phyloP scores from a whole-genome alignment of 2,329 filamentous ascomycete genomes.

The Pseudogymnoascus sp. region DNA sequence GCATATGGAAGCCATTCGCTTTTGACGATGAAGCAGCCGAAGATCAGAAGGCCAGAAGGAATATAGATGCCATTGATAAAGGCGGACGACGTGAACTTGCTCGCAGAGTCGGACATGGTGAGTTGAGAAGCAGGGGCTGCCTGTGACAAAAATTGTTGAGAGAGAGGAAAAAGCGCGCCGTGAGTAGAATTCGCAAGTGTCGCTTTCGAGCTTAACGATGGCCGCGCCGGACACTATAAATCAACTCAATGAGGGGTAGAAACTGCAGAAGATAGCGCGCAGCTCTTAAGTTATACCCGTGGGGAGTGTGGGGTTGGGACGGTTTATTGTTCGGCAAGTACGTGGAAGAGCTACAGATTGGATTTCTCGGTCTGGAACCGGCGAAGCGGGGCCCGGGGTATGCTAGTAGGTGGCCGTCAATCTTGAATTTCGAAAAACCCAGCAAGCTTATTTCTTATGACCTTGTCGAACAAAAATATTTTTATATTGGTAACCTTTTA shows the following conservation, averaged over 20 bases:
- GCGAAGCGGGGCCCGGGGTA: not conserved
- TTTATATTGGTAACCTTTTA: not conserved
- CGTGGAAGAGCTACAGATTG: not conserved
- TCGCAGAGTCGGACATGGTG: not conserved
- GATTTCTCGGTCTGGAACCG: constrained; percentile 6
- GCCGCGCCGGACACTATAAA: not conserved
- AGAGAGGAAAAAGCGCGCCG: not conserved
- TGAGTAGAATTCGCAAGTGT: not conserved
- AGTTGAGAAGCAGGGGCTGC: not conserved
- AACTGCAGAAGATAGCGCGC: not conserved
- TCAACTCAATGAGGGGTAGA: not conserved
- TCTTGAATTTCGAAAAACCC: not conserved
- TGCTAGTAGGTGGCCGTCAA: not conserved
- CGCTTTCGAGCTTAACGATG: not conserved
- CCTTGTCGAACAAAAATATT: not conserved
- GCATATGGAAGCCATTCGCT: constrained; percentile 67
- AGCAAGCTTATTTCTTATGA: not conserved
- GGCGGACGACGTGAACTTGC: constrained; percentile 37
- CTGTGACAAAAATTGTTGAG: constrained; percentile 3
- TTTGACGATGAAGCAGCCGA: constrained; percentile 72
- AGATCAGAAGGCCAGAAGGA: constrained; percentile 67
- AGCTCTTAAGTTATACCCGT: constrained; percentile 1
- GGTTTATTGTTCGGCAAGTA: not conserved
- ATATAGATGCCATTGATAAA: constrained; percentile 77
- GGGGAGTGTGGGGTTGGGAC: not conserved